A percentile compares a stretch with the other conserved stretches of the same genome.
Conservation (phyloP, 2,329 filamentous ascomycete genomes). For the Scedosporium minutisporum region DNA sequence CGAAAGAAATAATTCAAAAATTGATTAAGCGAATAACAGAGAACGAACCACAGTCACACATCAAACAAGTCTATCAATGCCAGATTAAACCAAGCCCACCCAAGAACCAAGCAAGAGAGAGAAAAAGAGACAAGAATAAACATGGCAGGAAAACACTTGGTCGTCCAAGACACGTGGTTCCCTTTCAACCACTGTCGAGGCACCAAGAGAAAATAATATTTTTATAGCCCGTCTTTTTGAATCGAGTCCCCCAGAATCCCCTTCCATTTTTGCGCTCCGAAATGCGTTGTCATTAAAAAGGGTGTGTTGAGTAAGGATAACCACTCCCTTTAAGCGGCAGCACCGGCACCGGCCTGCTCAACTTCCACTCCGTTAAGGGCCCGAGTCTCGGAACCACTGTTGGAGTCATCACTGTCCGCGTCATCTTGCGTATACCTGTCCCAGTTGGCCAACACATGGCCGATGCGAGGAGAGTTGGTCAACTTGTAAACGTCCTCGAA, state of each 20-base stretch:
- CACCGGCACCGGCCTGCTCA: conserved; percentile 5
- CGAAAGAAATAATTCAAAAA: neutral
- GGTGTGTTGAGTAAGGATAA: too few relatives aligned
- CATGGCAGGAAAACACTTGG: neutral
- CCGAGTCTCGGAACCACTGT: conserved; percentile 6
- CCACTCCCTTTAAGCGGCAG: conserved; percentile 4
- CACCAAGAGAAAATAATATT: too few relatives aligned
- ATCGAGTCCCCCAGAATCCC: neutral
- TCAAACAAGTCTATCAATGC: neutral
- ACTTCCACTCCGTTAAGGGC: conserved; percentile 5
- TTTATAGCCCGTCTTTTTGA: neutral
- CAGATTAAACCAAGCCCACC: neutral
- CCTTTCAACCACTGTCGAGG: neutral
- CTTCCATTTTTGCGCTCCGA: neutral
- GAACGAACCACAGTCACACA: neutral
- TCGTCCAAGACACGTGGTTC: neutral
- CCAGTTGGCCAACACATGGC: conserved; percentile 77
- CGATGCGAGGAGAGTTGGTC: conserved; percentile 75
- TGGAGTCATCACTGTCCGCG: conserved; percentile 16
- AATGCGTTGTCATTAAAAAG: too few relatives aligned
- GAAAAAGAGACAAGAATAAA: neutral
- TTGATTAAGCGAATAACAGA: neutral
- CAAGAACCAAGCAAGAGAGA: neutral
- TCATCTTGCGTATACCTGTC: conserved; percentile 57
- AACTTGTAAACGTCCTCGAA: conserved; percentile 97